Percentiles rank a stretch among this genome's conserved stretches.
Evolutionary conservation across 2,329 filamentous ascomycete species (phyloP).

Genomic region (Trichophyton rubrum): DNA sequence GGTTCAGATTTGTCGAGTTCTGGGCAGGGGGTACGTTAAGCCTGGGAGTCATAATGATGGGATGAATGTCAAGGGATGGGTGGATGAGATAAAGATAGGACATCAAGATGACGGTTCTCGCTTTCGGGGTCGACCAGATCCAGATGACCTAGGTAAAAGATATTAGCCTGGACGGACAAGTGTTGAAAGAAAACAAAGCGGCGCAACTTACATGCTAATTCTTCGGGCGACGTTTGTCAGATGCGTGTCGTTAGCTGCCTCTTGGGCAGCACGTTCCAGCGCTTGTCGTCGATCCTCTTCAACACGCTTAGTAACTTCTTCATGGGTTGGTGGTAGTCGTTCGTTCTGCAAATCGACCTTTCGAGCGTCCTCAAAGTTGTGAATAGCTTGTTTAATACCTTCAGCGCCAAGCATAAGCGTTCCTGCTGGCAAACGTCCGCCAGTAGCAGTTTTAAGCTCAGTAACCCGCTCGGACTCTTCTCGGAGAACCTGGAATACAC

Average conservation of each 20-base stretch:
- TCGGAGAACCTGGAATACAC: slow-evolving; percentile 94
- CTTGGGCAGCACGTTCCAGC: slow-evolving; percentile 69
- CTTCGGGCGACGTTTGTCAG: slow-evolving; percentile 76
- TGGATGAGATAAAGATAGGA: not conserved
- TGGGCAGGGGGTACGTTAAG: not conserved
- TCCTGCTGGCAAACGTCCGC: slow-evolving; percentile 80
- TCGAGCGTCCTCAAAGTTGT: slow-evolving; percentile 86
- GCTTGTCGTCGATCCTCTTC: slow-evolving; percentile 72
- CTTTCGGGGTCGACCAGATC: slow-evolving; percentile 26
- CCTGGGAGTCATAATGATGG: not conserved
- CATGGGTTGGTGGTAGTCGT: slow-evolving; percentile 77
- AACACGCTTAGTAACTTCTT: slow-evolving; percentile 75
- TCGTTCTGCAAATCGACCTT: slow-evolving; percentile 98
- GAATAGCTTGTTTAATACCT: slow-evolving; percentile 97
- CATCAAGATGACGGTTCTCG: slow-evolving; percentile 18
- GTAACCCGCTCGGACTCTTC: slow-evolving; percentile 96
- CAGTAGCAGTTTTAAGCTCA: slow-evolving; percentile 91
- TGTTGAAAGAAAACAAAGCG: not conserved
- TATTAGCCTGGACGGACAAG: not conserved
- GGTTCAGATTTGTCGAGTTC: not conserved
- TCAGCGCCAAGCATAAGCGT: slow-evolving; percentile 97
- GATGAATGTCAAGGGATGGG: not conserved
- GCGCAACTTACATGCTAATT: slow-evolving; percentile 76
- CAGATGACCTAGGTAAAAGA: slow-evolving; percentile 25
- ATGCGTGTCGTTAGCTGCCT: slow-evolving; percentile 84